phyloP scores from a whole-genome alignment of 495 filamentous ascomycete genomes.

The Aspergillus kassunensis region DNA sequence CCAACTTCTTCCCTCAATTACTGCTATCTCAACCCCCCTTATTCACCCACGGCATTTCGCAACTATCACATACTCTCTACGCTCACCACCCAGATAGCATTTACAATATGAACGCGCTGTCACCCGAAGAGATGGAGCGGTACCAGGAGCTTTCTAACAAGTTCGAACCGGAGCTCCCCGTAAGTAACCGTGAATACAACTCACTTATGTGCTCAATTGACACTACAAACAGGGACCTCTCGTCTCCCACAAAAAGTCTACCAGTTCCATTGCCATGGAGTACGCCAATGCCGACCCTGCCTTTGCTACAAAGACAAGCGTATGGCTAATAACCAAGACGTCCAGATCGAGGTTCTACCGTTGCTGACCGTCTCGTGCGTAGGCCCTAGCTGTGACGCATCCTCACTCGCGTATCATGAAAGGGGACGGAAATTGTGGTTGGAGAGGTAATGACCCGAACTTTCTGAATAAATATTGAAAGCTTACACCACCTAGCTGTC shows the following conservation, averaged over 20 bases:
- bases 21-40: slow-evolving; percentile 21
- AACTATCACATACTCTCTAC: slow-evolving; percentile 20
- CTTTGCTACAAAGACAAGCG: slow-evolving; percentile 79
- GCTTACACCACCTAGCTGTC: slow-evolving; percentile 58
- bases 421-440: slow-evolving; percentile 95
- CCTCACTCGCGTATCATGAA: slow-evolving; percentile 82
- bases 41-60: slow-evolving; percentile 23
- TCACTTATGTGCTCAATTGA: not conserved
- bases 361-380: slow-evolving; percentile 18
- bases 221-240: slow-evolving; percentile 57
- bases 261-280: slow-evolving; percentile 73
- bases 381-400: slow-evolving; percentile 81
- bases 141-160: slow-evolving; percentile 54
- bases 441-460: slow-evolving; percentile 70
- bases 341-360: not conserved
- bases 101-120: slow-evolving; percentile 44
- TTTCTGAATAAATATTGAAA: not conserved
- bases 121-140: slow-evolving; percentile 49
- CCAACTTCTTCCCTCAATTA: slow-evolving; percentile 15
- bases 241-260: slow-evolving; percentile 74
- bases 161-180: slow-evolving; percentile 64
- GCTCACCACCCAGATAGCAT: slow-evolving; percentile 6
- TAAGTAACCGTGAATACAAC: slow-evolving; percentile 29
- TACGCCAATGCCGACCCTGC: slow-evolving; percentile 89
- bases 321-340: slow-evolving; percentile 38